Base-by-base conservation (phyloP, 441 rosid genomes). In the Sinapis alba region DNA sequence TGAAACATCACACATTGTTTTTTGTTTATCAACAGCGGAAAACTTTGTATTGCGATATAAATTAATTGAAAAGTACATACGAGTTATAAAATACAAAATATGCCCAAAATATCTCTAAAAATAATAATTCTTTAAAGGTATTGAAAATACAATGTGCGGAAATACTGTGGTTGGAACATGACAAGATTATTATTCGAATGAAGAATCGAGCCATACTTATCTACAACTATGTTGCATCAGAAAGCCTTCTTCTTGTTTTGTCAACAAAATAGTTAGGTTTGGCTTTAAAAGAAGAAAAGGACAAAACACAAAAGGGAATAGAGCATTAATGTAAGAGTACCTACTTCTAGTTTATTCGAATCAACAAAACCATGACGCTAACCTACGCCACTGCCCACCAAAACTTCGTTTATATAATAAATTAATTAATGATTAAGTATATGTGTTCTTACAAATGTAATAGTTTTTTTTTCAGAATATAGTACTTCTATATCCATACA, bases 201-300 rank as follows among this genome's bases (percentile, higher is more conserved):
- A 68, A 68, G 62, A 56, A 60, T 12, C 21, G 16, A 60, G n/a
- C 65, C 57, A 56, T 62, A 41, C 71, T 69, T 56, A 63, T 76
- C 71, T 36, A 58, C 2, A 47, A 6, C 34, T 16, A 30, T 11
- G 15, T 59, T 15, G 4, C 3, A 27, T 32, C 3, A 58, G 21
- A 66, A 68, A 60, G 13, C 21, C 38, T 18, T 60, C 59, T 30
- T 72, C 0, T 61, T 59, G 59, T 9, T 54, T 62, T 62, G 69
- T 69, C 58, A 69, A 62, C 74, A 56, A 63, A 63, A n/a, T 69
- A 41, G 79, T 76, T 76, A 76, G 79, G 79, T 76, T 63, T 63
- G 71, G 79, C 54, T 53, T 41, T 56, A 56, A 76, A 76, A 62
- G 74, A 62, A 26, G 74, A 75, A 68, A 63, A 53, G 19, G 71